Conservation (phyloP, 495 filamentous ascomycete genomes). For the Pseudomonodictys pantanalensis region DNA sequence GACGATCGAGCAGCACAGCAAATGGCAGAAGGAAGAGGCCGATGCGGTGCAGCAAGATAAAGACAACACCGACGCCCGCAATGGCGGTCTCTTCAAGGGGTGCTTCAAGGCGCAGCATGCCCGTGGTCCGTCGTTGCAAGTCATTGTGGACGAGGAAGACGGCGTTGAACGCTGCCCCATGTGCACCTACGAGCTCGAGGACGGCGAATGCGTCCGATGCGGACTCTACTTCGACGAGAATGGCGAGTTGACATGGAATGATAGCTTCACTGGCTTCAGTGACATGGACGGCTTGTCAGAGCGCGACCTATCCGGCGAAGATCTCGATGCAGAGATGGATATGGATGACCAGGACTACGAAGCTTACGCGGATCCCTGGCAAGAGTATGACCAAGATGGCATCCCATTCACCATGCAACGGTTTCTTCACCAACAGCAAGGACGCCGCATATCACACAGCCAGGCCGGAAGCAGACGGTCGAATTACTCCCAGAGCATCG, state of each 20-base stretch:
- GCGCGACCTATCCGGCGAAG: conserved; percentile 33
- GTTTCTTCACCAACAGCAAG: conserved; percentile 26
- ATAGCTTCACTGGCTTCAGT: conserved; percentile 36
- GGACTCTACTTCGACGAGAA: conserved; percentile 49
- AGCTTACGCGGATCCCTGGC: conserved; percentile 33
- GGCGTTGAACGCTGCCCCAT: conserved; percentile 61
- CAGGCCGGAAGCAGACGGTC: conserved; percentile 35
- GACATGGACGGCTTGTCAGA: conserved; percentile 39
- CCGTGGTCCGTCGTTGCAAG: conserved; percentile 25
- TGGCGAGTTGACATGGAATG: conserved; percentile 29
- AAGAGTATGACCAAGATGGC: conserved; percentile 24
- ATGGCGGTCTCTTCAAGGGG: conserved; percentile 64
- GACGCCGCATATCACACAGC: conserved; percentile 32
- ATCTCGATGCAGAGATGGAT: conserved; percentile 38
- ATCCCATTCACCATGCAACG: conserved; percentile 22
- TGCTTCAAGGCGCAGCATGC: conserved; percentile 50
- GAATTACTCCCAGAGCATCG: conserved; percentile 33
- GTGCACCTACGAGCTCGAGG: conserved; percentile 66
- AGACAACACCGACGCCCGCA: conserved; percentile 47
- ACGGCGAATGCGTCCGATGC: conserved; percentile 54
- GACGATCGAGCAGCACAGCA: conserved; percentile 57
- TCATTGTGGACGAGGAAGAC: conserved; percentile 59
- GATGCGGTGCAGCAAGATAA: conserved; percentile 51
- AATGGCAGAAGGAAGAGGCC: conserved; percentile 58
- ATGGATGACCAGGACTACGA: conserved; percentile 31